phyloP scores from a whole-genome alignment of 1,139 yeast species.

The Taphrina sp. region DNA sequence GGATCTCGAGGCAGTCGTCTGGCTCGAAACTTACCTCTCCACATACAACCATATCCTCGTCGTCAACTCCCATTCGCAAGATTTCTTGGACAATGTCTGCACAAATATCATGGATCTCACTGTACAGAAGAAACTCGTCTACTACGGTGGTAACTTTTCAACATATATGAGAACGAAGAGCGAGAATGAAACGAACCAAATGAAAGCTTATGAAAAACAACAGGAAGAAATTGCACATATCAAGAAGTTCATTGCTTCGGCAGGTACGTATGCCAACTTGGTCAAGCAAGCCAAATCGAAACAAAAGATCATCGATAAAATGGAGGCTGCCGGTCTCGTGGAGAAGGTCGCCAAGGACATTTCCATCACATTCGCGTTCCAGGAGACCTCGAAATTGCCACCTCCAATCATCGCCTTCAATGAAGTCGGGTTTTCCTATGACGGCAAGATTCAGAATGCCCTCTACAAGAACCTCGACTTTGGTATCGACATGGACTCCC shows the following conservation, averaged over 20 bases:
- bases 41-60: slow-evolving; percentile 90
- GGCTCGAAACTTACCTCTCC: slow-evolving; percentile 98
- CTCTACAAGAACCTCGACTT: slow-evolving; percentile 86
- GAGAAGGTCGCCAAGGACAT: slow-evolving; percentile 90
- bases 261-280: slow-evolving; percentile 99
- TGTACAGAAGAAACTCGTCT: slow-evolving; percentile 58
- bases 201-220: slow-evolving; percentile 88
- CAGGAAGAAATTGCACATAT: slow-evolving; percentile 92
- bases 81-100: slow-evolving; percentile 98
- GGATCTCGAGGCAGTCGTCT: slow-evolving; percentile 94
- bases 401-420: slow-evolving; percentile 98
- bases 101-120: slow-evolving; percentile 98
- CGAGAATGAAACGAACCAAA: slow-evolving; percentile 94
- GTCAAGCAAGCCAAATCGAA: slow-evolving; percentile 98
- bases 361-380: slow-evolving; percentile 90
- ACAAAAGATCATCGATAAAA: slow-evolving; percentile 98
- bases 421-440: slow-evolving; percentile 78
- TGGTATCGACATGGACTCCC: slow-evolving; percentile 99
- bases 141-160: slow-evolving; percentile 98
- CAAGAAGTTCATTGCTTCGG: slow-evolving; percentile 97
- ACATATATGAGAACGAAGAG: slow-evolving; percentile 90
- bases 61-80: slow-evolving; percentile 96
- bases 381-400: slow-evolving; percentile 94
- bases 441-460: slow-evolving; percentile 82
- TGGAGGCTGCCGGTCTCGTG: slow-evolving; percentile 99